Conservation (phyloP, 768 basidiomycete species). For the Naganishia onofrii region DNA sequence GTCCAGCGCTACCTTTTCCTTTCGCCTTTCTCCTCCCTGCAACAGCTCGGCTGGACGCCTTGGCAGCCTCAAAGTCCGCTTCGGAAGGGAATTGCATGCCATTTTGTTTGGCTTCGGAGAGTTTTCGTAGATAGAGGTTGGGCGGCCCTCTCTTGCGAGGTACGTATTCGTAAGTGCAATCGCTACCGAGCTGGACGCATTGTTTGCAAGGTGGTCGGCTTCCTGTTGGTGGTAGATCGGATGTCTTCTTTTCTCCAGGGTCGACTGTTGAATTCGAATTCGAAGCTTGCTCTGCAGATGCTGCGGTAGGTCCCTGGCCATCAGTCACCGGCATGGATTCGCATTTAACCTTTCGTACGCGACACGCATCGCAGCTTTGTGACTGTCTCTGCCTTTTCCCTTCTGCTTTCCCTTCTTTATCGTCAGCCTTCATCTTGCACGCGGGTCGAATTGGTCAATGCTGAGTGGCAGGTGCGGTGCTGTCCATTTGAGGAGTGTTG, state of each 20-base stretch:
- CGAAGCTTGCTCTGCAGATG: background rate
- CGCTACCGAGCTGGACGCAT: slow-evolving; percentile 73
- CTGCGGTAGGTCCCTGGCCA: background rate
- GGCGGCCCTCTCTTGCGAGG: slow-evolving; percentile 92
- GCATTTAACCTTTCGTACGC: slow-evolving; percentile 81
- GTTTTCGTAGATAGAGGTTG: slow-evolving; percentile 62
- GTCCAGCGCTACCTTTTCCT: slow-evolving; percentile 10
- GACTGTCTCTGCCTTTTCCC: slow-evolving; percentile 22
- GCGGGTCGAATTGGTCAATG: background rate
- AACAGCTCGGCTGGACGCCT: slow-evolving; percentile 21
- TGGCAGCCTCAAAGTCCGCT: slow-evolving; percentile 18
- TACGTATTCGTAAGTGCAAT: slow-evolving; percentile 87
- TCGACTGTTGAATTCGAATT: background rate
- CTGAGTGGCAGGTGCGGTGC: no score
- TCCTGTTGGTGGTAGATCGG: background rate
- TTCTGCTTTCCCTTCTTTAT: slow-evolving; percentile 17
- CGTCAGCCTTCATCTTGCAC: slow-evolving; percentile 4
- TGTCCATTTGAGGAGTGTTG: no score
- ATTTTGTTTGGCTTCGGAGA: slow-evolving; percentile 17
- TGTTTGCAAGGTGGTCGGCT: slow-evolving; percentile 64
- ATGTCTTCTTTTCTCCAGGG: background rate
- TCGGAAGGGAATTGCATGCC: slow-evolving; percentile 8
- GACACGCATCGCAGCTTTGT: slow-evolving; percentile 63
- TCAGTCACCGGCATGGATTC: background rate
- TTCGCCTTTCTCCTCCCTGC: slow-evolving; percentile 13